Conservation (phyloP, 108 stramenopile genomes). For the Skeletonema tropicum region DNA sequence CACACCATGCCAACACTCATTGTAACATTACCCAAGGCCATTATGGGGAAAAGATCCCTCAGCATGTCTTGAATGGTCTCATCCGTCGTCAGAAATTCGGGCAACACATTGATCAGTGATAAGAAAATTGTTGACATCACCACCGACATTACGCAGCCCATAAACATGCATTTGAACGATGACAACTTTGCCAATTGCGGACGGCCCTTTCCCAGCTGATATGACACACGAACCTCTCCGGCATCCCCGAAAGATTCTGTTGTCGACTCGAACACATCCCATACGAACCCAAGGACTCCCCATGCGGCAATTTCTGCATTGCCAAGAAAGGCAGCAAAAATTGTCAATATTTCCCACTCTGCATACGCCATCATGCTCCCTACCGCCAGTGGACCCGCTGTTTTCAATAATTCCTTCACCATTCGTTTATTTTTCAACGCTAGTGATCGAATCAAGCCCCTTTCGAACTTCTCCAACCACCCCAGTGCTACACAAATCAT, state of each 20-base stretch:
- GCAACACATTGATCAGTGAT: constrained; percentile 44
- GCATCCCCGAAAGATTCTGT: constrained; percentile 83
- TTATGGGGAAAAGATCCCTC: constrained; percentile 58
- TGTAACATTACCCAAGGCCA: constrained; percentile 70
- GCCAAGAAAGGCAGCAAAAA: constrained; percentile 64
- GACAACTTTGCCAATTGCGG: constrained; percentile 59
- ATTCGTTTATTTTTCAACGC: constrained; percentile 27
- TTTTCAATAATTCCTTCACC: constrained; percentile 50
- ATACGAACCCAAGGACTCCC: constrained; percentile 71
- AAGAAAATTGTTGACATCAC: constrained; percentile 61
- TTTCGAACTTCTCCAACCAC: constrained; percentile 22
- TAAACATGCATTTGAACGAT: constrained; percentile 57
- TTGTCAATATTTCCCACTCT: constrained; percentile 74
- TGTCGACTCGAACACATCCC: constrained; percentile 74
- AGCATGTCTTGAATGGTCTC: constrained; percentile 64
- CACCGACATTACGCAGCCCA: constrained; percentile 48
- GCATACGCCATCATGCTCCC: constrained; percentile 70
- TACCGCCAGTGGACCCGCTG: constrained; percentile 59
- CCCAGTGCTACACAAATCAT: constrained; percentile 19
- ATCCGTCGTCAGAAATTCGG: constrained; percentile 59
- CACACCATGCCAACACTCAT: constrained; percentile 64
- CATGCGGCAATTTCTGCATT: constrained; percentile 80
- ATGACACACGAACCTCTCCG: constrained; percentile 67
- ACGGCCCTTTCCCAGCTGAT: constrained; percentile 58
- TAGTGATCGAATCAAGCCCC: constrained; percentile 3